phyloP scores from a whole-genome alignment of 2,329 filamentous ascomycete species.

The Biscogniauxia mediterranea region DNA sequence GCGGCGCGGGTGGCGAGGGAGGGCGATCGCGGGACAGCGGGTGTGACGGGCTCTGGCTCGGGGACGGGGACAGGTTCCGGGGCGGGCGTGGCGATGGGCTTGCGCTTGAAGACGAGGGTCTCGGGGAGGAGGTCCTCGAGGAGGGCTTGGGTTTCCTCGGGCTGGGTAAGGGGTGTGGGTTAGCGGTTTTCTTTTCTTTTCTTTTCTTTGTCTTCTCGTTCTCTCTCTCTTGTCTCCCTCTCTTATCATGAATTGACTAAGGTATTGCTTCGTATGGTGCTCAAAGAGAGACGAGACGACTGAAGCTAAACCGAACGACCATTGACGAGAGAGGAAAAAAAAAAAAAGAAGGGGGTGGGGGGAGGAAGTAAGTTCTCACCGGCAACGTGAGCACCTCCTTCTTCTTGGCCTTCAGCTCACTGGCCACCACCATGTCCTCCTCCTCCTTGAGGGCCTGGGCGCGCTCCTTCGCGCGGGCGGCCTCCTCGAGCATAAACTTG shows the following conservation, averaged over 20 bases:
- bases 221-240: neutral
- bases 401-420: slow-evolving; percentile 18
- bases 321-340: neutral
- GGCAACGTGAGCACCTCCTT: slow-evolving; percentile 26
- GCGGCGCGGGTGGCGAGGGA: slow-evolving; percentile 27
- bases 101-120: slow-evolving; percentile 39
- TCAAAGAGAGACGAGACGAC: neutral
- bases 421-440: neutral
- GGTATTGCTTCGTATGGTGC: neutral
- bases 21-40: slow-evolving; percentile 25
- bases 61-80: slow-evolving; percentile 8
- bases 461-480: slow-evolving; percentile 1
- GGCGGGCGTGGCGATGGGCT: slow-evolving; percentile 30
- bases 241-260: too few relatives aligned
- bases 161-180: slow-evolving; percentile 22
- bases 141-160: slow-evolving; percentile 36
- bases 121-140: slow-evolving; percentile 36
- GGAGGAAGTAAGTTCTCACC: slow-evolving; percentile 17
- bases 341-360: neutral
- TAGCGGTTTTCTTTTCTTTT: slow-evolving; percentile 1
- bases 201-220: slow-evolving; percentile 3
- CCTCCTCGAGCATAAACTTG: slow-evolving; percentile 16
- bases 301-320: too few relatives aligned
- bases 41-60: slow-evolving; percentile 13
- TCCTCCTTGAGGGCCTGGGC: neutral